Conservation (phyloP, 768 basidiomycete species). For the Kwoniella sp. region DNA sequence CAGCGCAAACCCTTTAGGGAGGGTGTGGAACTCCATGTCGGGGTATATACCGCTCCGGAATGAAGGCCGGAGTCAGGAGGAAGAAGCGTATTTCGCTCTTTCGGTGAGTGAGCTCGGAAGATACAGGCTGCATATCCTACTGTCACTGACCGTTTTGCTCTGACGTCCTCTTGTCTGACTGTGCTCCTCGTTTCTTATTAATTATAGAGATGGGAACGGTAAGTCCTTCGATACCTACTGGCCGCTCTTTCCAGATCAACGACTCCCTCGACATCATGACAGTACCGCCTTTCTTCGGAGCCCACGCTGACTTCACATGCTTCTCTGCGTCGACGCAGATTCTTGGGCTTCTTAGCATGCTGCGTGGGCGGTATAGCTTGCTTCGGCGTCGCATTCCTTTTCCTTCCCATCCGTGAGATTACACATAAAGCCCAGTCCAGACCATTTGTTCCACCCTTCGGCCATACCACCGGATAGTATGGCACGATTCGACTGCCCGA, state of each 20-base stretch:
- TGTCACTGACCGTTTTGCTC: too few relatives aligned
- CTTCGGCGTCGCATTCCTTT: conserved; percentile 67
- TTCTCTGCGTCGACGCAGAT: too few relatives aligned
- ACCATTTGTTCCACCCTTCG: too few relatives aligned
- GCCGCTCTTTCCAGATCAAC: too few relatives aligned
- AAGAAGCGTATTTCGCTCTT: conserved; percentile 81
- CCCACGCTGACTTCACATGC: too few relatives aligned
- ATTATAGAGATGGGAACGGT: conserved; percentile 86
- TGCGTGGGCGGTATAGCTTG: conserved; percentile 88
- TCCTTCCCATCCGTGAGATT: conserved; percentile 58
- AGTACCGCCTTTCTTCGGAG: too few relatives aligned
- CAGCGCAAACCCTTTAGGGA: conserved; percentile 69
- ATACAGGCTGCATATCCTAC: not conserved
- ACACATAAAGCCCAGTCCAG: too few relatives aligned
- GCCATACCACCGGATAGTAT: too few relatives aligned
- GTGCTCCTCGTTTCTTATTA: conserved; percentile 58
- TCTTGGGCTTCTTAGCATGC: conserved; percentile 88
- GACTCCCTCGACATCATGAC: too few relatives aligned
- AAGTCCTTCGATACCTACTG: conserved; percentile 58
- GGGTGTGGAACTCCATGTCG: conserved; percentile 83
- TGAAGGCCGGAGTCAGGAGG: conserved; percentile 81
- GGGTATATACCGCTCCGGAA: conserved; percentile 85
- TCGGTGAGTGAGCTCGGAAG: conserved; percentile 36
- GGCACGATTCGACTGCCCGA: not conserved
- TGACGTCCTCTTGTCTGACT: too few relatives aligned